Conservation (phyloP, 345 rosid species). For the Boechera divaricarpa region DNA sequence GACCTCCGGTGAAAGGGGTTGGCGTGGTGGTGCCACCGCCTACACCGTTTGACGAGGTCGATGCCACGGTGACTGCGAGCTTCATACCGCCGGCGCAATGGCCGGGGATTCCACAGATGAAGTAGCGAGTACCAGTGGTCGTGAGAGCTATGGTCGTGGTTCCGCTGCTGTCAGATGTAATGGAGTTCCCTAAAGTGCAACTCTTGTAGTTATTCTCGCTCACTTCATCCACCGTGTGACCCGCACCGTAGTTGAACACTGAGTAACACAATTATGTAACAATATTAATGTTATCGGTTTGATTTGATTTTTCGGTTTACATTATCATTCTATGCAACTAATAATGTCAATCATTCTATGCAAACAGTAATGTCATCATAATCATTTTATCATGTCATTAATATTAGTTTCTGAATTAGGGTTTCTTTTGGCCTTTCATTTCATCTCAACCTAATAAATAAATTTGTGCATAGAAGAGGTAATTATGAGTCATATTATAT, state of each 20-base stretch:
- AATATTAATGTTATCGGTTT: background rate
- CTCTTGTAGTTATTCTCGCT: slow-evolving; percentile 71
- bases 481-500: background rate
- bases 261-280: background rate
- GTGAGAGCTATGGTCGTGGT: slow-evolving; percentile 73
- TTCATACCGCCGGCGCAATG: slow-evolving; percentile 83
- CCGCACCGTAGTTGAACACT: slow-evolving; percentile 73
- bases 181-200: slow-evolving; percentile 67
- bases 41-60: slow-evolving; percentile 24
- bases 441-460: slow-evolving; percentile 1
- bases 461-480: background rate
- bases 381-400: slow-evolving; percentile 23
- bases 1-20: slow-evolving; percentile 29
- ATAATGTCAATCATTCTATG: background rate
- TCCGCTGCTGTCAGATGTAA: slow-evolving; percentile 74
- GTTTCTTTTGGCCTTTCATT: background rate
- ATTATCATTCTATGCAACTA: slow-evolving; percentile 9
- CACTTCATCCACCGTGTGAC: slow-evolving; percentile 83
- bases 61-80: slow-evolving; percentile 57
- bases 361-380: background rate
- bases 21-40: slow-evolving; percentile 16
- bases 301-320: background rate
- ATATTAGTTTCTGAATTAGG: background rate
- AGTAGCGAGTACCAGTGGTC: slow-evolving; percentile 78
- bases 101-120: slow-evolving; percentile 68